Conservation (phyloP, 2,329 filamentous ascomycete genomes). For the Achaetomium macrosporum region DNA sequence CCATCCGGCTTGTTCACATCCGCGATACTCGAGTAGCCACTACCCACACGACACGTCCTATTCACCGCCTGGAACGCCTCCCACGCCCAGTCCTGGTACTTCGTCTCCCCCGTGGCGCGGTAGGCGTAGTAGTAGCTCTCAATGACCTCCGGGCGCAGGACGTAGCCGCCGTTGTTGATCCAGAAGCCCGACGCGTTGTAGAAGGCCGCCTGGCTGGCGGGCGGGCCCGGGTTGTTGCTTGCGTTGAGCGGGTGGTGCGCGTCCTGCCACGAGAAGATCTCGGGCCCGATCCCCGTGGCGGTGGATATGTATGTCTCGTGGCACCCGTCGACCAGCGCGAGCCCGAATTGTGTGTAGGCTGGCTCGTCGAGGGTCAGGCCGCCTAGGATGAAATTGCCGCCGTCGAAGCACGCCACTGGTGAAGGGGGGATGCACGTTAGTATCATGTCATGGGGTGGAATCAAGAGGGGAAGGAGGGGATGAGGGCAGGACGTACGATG, state of each 20-base stretch:
- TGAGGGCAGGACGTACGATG: constrained; percentile 38
- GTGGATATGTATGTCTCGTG: constrained; percentile 66
- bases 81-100: constrained; percentile 83
- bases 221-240: constrained; percentile 37
- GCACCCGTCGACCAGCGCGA: constrained; percentile 66
- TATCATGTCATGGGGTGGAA: background rate
- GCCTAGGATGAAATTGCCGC: constrained; percentile 79
- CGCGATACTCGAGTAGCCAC: constrained; percentile 59
- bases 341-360: constrained; percentile 67
- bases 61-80: constrained; percentile 67
- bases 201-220: constrained; percentile 48
- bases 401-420: constrained; percentile 71
- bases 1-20: constrained; percentile 61
- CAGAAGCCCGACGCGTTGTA: constrained; percentile 67
- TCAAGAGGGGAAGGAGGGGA: background rate
- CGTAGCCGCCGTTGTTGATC: constrained; percentile 55
- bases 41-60: constrained; percentile 53
- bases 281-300: constrained; percentile 69
- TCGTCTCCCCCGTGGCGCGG: constrained; percentile 65
- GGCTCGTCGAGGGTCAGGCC: constrained; percentile 61
- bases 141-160: constrained; percentile 73
- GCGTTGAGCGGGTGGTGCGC: constrained; percentile 30
- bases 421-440: constrained; percentile 18
- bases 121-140: constrained; percentile 86
- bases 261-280: constrained; percentile 60